A percentile compares a stretch with the other conserved stretches of the same genome.
Evolutionary conservation across 805 yeast genomes (phyloP).

Genomic region (Pichia insulana): DNA sequence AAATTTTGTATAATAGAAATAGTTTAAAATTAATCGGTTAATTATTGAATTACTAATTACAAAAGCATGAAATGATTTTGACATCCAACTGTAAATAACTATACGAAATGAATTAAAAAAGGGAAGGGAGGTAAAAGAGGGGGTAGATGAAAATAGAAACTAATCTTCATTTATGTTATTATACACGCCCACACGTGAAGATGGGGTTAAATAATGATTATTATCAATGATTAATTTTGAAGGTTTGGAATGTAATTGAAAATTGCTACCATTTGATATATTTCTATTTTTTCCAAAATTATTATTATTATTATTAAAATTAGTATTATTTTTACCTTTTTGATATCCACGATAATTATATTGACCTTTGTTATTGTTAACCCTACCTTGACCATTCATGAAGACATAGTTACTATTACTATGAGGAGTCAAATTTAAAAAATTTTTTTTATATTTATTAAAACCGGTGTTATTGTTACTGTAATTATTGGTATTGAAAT

Average conservation of each 20-base stretch:
- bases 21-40: too few relatives aligned
- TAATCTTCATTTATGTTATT: neutral
- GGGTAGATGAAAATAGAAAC: neutral
- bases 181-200: conserved; percentile 10
- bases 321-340: neutral
- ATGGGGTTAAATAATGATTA: conserved; percentile 8
- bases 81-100: too few relatives aligned
- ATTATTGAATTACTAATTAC: too few relatives aligned
- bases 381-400: neutral
- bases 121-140: too few relatives aligned
- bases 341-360: too few relatives aligned
- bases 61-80: too few relatives aligned
- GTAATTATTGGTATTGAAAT: neutral
- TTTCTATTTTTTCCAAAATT: conserved; percentile 13
- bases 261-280: conserved; percentile 10
- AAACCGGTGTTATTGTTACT: neutral
- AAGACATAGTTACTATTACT: neutral
- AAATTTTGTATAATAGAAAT: too few relatives aligned
- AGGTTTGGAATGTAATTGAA: neutral
- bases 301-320: conserved; percentile 1
- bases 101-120: neutral
- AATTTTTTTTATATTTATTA: conserved; percentile 30
- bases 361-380: neutral
- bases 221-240: conserved; percentile 6
- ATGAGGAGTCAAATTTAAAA: neutral